Evolutionary conservation across 345 rosid genomes (phyloP).

Genomic region (Adansonia digitata): DNA sequence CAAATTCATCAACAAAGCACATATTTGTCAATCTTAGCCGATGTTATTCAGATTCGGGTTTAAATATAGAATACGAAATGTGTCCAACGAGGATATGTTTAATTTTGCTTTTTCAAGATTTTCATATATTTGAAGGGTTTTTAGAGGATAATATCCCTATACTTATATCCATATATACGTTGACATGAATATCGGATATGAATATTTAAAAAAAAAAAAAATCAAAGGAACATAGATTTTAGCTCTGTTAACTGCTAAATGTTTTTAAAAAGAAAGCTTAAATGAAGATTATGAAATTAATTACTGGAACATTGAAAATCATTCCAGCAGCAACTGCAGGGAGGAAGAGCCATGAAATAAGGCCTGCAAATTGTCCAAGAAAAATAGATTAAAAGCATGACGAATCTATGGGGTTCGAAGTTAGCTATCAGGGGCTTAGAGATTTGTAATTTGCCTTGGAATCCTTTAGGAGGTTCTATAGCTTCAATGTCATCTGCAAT

Average conservation of each 20-base stretch:
- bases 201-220: no score
- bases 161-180: no score
- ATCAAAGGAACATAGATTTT: no score
- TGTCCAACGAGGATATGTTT: no score
- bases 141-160: no score
- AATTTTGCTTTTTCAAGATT: no score
- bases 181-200: no score
- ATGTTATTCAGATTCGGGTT: no score
- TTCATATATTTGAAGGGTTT: no score
- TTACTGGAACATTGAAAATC: slow-evolving; percentile 72
- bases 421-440: neutral
- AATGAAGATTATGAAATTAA: slow-evolving; percentile 22
- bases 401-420: neutral
- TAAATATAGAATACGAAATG: no score
- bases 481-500: slow-evolving; percentile 57
- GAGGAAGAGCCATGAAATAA: slow-evolving; percentile 83
- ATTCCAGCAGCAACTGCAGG: slow-evolving; percentile 70
- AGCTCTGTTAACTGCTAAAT: neutral
- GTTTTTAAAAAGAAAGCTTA: neutral
- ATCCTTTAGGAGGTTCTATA: slow-evolving; percentile 65
- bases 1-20: neutral
- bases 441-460: slow-evolving; percentile 50
- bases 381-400: neutral
- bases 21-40: slow-evolving; percentile 6
- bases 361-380: slow-evolving; percentile 36